phyloP scores from a whole-genome alignment of 2,329 filamentous ascomycete species.

The Aspergillus sp. region DNA sequence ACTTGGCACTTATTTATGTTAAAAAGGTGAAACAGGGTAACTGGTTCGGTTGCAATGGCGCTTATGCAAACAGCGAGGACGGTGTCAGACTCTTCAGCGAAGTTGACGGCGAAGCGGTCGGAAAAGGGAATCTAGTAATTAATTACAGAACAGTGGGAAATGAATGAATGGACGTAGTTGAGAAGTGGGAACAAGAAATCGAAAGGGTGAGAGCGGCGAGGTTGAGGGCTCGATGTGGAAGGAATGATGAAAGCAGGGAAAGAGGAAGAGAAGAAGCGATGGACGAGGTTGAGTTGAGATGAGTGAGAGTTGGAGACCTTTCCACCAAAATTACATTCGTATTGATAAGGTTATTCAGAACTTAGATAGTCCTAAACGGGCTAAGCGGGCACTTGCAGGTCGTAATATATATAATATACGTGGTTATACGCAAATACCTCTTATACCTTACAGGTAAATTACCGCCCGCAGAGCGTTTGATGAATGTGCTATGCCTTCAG shows the following conservation, averaged over 20 bases:
- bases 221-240: slow-evolving; percentile 7
- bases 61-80: background rate
- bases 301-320: background rate
- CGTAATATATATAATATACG: background rate
- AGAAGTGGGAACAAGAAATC: background rate
- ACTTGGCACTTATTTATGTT: slow-evolving; percentile 7
- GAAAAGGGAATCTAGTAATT: background rate
- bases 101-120: background rate
- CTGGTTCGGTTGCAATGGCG: background rate
- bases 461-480: background rate
- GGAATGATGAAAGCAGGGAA: slow-evolving; percentile 17
- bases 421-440: background rate
- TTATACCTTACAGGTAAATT: background rate
- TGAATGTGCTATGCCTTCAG: background rate
- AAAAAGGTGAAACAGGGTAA: slow-evolving; percentile 1
- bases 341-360: background rate
- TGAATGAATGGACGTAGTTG: background rate
- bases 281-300: background rate
- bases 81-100: background rate
- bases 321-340: slow-evolving; percentile 4
- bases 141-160: background rate
- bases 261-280: slow-evolving; percentile 8
- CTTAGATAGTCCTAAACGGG: background rate
- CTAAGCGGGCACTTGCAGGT: background rate
- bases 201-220: slow-evolving; percentile 5